Conservation (phyloP, 441 rosid genomes). For the Brassica balearica region DNA sequence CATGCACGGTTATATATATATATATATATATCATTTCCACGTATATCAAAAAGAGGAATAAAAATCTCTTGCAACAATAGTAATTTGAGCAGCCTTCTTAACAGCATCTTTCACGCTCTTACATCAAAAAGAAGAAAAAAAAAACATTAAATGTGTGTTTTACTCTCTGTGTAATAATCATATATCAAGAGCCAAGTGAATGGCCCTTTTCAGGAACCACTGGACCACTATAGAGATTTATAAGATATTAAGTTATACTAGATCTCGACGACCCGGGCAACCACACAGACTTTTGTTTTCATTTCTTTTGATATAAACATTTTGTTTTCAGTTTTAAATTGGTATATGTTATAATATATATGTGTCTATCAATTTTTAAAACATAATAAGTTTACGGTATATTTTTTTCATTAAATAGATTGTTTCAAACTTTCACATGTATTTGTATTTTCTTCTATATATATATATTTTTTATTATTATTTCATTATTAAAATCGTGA, state of each 20-base stretch:
- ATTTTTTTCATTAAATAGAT: too few relatives aligned
- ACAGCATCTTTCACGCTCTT: constrained; percentile 1
- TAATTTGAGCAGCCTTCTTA: neutral
- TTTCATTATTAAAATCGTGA: too few relatives aligned
- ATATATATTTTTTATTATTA: too few relatives aligned
- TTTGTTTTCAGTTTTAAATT: too few relatives aligned
- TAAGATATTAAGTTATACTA: neutral
- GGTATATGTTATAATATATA: too few relatives aligned
- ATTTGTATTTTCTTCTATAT: too few relatives aligned
- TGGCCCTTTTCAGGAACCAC: neutral
- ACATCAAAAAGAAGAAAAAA: neutral
- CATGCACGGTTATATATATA: neutral
- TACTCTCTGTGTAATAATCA: constrained; percentile 1
- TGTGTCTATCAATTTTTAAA: too few relatives aligned
- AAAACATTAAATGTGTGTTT: neutral
- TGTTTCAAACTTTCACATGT: too few relatives aligned
- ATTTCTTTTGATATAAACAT: too few relatives aligned
- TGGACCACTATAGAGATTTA: neutral
- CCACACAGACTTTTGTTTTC: too few relatives aligned
- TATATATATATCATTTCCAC: neutral
- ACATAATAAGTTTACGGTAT: too few relatives aligned
- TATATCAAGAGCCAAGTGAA: constrained; percentile 15
- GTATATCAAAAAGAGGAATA: neutral
- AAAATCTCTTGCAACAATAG: neutral
- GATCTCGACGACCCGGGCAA: too few relatives aligned